Evolutionary conservation across 331 rosid species (phyloP), one percentile per base, ranked within the genome.

Genomic region (Pyrus hybrid): DNA sequence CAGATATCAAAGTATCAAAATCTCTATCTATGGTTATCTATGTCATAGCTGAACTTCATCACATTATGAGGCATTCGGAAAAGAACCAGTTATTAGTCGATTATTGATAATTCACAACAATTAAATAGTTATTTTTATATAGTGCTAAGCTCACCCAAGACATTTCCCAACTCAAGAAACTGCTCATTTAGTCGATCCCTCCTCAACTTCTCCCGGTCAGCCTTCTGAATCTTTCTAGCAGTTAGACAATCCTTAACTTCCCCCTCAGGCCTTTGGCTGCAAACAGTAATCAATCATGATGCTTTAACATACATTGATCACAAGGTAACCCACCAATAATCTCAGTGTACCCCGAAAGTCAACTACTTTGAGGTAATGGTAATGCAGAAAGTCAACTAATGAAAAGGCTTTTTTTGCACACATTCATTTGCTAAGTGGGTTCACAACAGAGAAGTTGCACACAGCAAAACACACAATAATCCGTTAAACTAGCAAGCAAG

Each of bases 171-270:
- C 65, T 88, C 94, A 28, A 82, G 73, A 86, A 91, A 93, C 70
- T 91, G 97, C 83, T 87, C 97, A 68, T 93, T 91, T 61, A 88
- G 85, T 67, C 88, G 84, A 80, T 87, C 93, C 87, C 97, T 88
- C 85, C 97, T 91, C 53, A 89, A 63, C 84, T 91, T 93, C 87
- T 93, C 98, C 75, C 91, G 71, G 80, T 88, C 97, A 67, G 97
- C 98, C 90, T 93, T 93, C 80, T 88, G 98, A 45, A 83, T 67
- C 85, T 83, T 91, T 77, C 91, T 91, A 69, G 91, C 87, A 77
- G 88, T 81, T 72, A 84, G 32, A 78, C 85, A 58, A 81, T 91
- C 96, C 85, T 86, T 93, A 62, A 30, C 60, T 21, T 92, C 87
- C 62, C 81, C 86, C 75, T 88, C 89, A 80, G 78, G 70, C 82